Conservation (phyloP, 148 eudicot genomes). For the Suaeda aralocaspica region DNA sequence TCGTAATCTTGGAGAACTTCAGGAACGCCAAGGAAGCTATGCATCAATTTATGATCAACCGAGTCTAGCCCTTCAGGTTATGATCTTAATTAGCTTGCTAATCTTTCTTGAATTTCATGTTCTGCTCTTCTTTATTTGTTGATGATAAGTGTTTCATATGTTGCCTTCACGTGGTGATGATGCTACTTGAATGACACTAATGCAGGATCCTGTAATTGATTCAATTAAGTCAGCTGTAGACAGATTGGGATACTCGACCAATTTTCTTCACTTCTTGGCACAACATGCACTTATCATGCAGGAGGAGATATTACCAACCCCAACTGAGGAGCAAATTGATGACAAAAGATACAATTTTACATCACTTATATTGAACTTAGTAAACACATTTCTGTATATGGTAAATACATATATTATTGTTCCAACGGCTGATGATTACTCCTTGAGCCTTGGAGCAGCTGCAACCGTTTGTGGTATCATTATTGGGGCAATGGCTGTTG, state of each 20-base stretch:
- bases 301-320: constrained; percentile 54
- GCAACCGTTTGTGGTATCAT: constrained; percentile 81
- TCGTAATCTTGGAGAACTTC: constrained; percentile 84
- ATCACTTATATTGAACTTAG: constrained; percentile 71
- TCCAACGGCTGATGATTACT: constrained; percentile 86
- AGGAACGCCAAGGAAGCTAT: constrained; percentile 83
- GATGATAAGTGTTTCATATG: constrained; percentile 2
- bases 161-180: too few relatives aligned
- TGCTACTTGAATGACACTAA: constrained; percentile 7
- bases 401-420: constrained; percentile 78
- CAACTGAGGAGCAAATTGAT: constrained; percentile 51
- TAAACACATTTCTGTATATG: constrained; percentile 77
- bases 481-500: constrained; percentile 86
- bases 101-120: not conserved
- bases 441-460: constrained; percentile 81
- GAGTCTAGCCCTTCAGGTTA: constrained; percentile 63
- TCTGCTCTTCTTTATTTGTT: not conserved
- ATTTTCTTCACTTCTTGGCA: constrained; percentile 61
- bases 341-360: constrained; percentile 63
- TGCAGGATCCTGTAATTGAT: constrained; percentile 79
- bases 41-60: constrained; percentile 83
- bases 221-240: constrained; percentile 60
- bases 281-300: constrained; percentile 80
- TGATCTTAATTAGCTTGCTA: constrained; percentile 6
- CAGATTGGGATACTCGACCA: constrained; percentile 64